Evolutionary conservation across 345 rosid species (phyloP).

Genomic region (Aquilaria malaccensis): DNA sequence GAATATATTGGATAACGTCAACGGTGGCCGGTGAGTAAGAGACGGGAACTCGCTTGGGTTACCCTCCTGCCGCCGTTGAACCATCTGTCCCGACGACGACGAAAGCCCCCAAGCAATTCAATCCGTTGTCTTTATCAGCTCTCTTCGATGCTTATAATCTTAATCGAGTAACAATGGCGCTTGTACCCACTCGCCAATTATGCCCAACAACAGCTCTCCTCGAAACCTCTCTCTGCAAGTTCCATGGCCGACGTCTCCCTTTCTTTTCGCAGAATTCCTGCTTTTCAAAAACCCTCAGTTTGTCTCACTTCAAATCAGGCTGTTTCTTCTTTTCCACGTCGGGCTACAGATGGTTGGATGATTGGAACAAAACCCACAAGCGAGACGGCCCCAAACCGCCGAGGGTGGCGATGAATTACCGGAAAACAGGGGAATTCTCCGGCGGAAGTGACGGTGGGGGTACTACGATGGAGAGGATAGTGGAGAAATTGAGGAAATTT

Average conservation of each 20-base stretch:
- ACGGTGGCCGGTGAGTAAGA: too few species aligned
- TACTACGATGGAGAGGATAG: slow-evolving; percentile 77
- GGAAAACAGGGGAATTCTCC: slow-evolving; percentile 26
- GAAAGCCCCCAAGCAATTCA: too few species aligned
- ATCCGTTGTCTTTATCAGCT: too few species aligned
- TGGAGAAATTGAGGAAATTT: slow-evolving; percentile 65
- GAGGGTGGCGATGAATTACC: slow-evolving; percentile 35
- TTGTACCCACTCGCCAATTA: slow-evolving; percentile 48
- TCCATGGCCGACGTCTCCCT: slow-evolving; percentile 31
- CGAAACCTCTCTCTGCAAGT: slow-evolving; percentile 36
- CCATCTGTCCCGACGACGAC: too few species aligned
- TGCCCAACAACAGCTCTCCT: slow-evolving; percentile 31
- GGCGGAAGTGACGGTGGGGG: slow-evolving; percentile 26
- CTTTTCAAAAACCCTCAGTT: slow-evolving; percentile 16
- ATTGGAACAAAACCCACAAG: slow-evolving; percentile 45
- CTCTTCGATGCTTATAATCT: neutral
- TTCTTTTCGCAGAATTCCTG: slow-evolving; percentile 42
- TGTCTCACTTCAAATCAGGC: slow-evolving; percentile 21
- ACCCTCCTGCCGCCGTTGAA: too few species aligned
- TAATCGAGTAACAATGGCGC: slow-evolving; percentile 31
- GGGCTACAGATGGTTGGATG: slow-evolving; percentile 39
- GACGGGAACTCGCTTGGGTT: too few species aligned
- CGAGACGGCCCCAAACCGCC: slow-evolving; percentile 35
- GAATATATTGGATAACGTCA: too few species aligned
- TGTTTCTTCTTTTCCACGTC: slow-evolving; percentile 12